Evolutionary conservation across 495 filamentous ascomycete species (phyloP).

Genomic region (Hypoxylon fragiforme): DNA sequence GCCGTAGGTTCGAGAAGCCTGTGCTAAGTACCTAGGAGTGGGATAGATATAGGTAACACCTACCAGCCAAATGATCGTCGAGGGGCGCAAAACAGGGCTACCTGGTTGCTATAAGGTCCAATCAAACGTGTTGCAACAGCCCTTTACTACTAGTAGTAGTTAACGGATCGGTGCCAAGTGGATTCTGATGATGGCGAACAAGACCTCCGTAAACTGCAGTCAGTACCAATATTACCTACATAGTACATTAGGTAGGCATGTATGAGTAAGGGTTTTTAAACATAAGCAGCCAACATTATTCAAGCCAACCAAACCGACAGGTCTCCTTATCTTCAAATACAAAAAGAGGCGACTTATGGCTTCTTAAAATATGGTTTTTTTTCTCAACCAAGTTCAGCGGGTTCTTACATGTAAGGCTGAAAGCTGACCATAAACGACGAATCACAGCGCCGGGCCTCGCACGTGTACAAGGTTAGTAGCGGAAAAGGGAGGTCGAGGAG

Average conservation of each 20-base stretch:
- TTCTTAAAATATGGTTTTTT: conserved; percentile 31
- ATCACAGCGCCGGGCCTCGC: conserved; percentile 34
- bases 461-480: conserved; percentile 36
- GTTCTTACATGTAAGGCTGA: conserved; percentile 23
- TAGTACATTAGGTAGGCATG: too few relatives aligned
- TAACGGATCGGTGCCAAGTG: conserved; percentile 19
- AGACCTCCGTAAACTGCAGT: too few relatives aligned
- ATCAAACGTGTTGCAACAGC: conserved; percentile 15
- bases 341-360: conserved; percentile 3
- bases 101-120: conserved; percentile 14
- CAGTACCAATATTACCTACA: too few relatives aligned
- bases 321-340: background rate
- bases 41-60: too few relatives aligned
- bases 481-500: conserved; percentile 20
- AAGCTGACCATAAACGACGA: conserved; percentile 33
- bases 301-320: too few relatives aligned
- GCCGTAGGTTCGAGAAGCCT: conserved; percentile 20
- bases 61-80: conserved; percentile 31
- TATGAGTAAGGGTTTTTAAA: conserved; percentile 3
- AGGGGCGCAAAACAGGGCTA: conserved; percentile 18
- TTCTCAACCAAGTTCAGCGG: too few relatives aligned
- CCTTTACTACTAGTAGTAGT: too few relatives aligned
- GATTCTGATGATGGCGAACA: conserved; percentile 8
- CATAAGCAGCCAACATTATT: conserved; percentile 9
- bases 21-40: too few relatives aligned